phyloP scores from a whole-genome alignment of 2,329 filamentous ascomycete species.

The Parastagonospora avenae region DNA sequence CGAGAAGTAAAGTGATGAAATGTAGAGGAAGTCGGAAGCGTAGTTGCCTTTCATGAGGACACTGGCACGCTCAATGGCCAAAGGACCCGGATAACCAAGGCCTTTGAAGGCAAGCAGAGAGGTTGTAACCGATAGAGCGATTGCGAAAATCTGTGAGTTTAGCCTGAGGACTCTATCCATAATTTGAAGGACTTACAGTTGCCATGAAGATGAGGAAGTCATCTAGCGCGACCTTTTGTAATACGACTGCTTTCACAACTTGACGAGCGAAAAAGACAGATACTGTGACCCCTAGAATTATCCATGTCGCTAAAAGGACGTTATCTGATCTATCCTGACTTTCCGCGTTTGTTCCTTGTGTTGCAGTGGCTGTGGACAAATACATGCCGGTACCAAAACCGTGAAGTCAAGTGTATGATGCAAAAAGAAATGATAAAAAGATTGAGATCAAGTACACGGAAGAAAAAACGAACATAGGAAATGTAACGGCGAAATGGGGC shows the following conservation, averaged over 20 bases:
- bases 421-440: no score
- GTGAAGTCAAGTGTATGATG: neutral
- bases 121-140: constrained; percentile 32
- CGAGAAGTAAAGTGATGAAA: constrained; percentile 33
- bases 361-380: constrained; percentile 12
- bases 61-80: constrained; percentile 25
- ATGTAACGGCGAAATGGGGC: no score
- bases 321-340: constrained; percentile 22
- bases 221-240: constrained; percentile 31
- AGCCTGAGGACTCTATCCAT: constrained; percentile 1
- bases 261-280: constrained; percentile 32
- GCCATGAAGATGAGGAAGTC: constrained; percentile 38
- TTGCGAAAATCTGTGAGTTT: constrained; percentile 27
- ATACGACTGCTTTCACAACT: constrained; percentile 30
- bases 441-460: no score
- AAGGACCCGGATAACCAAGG: constrained; percentile 18
- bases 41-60: constrained; percentile 39
- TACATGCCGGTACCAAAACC: constrained; percentile 21
- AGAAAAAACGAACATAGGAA: no score
- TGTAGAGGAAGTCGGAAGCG: constrained; percentile 41
- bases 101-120: constrained; percentile 33
- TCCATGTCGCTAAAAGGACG: constrained; percentile 34
- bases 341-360: constrained; percentile 7
- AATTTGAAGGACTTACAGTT: constrained; percentile 23
- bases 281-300: constrained; percentile 25